Evolutionary conservation across 495 filamentous ascomycete genomes (phyloP), one percentile per base, ranked within the genome.

Genomic region (Chlorociboria aeruginascens): DNA sequence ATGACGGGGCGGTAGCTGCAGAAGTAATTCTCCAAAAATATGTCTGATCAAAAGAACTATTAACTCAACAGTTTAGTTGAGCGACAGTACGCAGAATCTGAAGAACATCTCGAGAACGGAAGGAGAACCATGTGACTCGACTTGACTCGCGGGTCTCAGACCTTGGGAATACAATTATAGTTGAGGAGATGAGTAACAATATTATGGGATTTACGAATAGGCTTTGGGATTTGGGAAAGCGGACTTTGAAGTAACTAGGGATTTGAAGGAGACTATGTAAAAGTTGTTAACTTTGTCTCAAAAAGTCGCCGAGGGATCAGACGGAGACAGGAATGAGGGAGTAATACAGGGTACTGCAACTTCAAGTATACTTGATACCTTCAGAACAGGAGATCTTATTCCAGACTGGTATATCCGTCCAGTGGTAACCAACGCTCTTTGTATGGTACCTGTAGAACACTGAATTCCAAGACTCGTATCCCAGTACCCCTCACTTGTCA

Each of bases 121-220:
- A 50, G 29, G 48, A 43, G 35, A 11, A 42, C 10, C 32, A 45
- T 11, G 33, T 40, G 11, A 40, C 16, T 14, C 8, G 9, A 31
- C 29, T 50, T n/a, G 40, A 45, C 25, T 16, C 37, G 31, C 37
- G 29, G 40, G 33, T 40, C 32, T 25, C 33, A 20, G 33, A 50
- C 1, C 41, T 50, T 7, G 48, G 45, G 17, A 30, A 36, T 3
- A 32, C 45, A 11, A 20, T 50, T 29, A 32, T 50, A 11, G 33
- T 50, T 29, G 48, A 50, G 32, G 32, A 44, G 11, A 50, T 50
- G 48, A 39, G 29, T 16, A 50, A 38, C 31, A 45, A 17, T 4
- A 45, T 50, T 28, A 25, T 50, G 10, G 41, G 25, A 6, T 50
- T 50, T 16, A 50, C 40, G 13, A 33, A 50, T 2, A 30, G n/a